Percentiles rank a stretch among this genome's conserved stretches.
Conservation (phyloP, 192 early-diverging fungal species). For the Backusella psychrophila region DNA sequence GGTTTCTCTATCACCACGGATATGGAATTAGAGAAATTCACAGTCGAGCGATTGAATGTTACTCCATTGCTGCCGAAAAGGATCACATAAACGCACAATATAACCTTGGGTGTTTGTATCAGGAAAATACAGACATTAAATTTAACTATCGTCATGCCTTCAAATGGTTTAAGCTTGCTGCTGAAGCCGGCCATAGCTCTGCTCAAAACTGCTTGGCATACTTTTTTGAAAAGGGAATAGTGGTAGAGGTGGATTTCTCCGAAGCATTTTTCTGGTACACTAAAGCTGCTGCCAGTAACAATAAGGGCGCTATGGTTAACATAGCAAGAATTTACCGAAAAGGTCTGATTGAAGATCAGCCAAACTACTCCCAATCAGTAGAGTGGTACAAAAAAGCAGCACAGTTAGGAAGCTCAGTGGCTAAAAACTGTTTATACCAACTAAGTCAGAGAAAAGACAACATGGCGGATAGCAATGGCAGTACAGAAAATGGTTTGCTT, state of each 20-base stretch:
- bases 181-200: not conserved
- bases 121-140: not conserved
- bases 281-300: not conserved
- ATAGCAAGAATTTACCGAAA: not conserved
- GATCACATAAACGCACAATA: not conserved
- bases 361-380: not conserved
- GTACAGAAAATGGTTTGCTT: not conserved
- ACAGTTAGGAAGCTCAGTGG: not conserved
- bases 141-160: not conserved
- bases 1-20: not conserved
- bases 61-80: not conserved
- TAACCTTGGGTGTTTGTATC: not conserved
- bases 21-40: not conserved
- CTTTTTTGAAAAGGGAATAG: not conserved
- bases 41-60: not conserved
- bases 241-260: not conserved
- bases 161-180: not conserved
- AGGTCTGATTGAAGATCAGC: not conserved
- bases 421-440: not conserved
- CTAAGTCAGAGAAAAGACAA: not conserved
- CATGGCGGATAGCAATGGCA: not conserved
- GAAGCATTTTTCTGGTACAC: not conserved
- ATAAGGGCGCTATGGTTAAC: not conserved
- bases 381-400: not conserved
- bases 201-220: not conserved